A percentile compares a stretch with the other conserved stretches of the same genome.
phyloP scores from a whole-genome alignment of 352 stramenopile genomes.

The Pythium sp. region DNA sequence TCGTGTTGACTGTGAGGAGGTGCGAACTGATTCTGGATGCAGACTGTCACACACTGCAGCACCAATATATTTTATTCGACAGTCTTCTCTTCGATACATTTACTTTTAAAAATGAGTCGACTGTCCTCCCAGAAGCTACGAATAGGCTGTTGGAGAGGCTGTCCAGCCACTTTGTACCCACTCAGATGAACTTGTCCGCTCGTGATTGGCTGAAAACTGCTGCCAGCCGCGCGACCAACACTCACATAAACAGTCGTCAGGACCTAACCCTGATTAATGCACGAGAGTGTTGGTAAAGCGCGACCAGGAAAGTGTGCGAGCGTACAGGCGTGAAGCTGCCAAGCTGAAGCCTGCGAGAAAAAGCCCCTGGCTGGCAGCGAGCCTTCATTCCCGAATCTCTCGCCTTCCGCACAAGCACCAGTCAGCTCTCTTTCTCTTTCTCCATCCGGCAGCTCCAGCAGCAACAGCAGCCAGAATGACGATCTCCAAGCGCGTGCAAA shows the following conservation, averaged over 20 bases:
- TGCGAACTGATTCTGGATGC: not conserved
- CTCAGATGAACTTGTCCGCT: conserved; percentile 5
- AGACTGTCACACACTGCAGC: conserved; percentile 8
- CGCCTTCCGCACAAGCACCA: conserved; percentile 3
- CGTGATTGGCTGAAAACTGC: conserved; percentile 14
- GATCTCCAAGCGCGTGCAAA: conserved; percentile 60
- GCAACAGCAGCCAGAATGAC: conserved; percentile 28
- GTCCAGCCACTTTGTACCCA: conserved; percentile 10
- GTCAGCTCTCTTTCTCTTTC: not conserved
- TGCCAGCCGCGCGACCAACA: not conserved
- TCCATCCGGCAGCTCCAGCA: not conserved
- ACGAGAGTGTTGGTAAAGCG: conserved; percentile 10
- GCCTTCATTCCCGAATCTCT: conserved; percentile 11
- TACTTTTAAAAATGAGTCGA: not conserved
- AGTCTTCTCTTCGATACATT: not conserved
- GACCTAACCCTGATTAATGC: not conserved
- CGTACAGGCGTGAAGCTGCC: not conserved
- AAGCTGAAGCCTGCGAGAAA: not conserved
- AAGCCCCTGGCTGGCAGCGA: not conserved
- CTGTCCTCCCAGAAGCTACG: not conserved
- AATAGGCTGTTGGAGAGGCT: conserved; percentile 4
- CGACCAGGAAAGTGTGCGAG: not conserved
- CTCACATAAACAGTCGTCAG: conserved; percentile 8
- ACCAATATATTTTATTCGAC: not conserved
- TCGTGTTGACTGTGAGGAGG: not conserved